Evolutionary conservation across 345 rosid genomes (phyloP).

Genomic region (Lagerstroemia speciosa): DNA sequence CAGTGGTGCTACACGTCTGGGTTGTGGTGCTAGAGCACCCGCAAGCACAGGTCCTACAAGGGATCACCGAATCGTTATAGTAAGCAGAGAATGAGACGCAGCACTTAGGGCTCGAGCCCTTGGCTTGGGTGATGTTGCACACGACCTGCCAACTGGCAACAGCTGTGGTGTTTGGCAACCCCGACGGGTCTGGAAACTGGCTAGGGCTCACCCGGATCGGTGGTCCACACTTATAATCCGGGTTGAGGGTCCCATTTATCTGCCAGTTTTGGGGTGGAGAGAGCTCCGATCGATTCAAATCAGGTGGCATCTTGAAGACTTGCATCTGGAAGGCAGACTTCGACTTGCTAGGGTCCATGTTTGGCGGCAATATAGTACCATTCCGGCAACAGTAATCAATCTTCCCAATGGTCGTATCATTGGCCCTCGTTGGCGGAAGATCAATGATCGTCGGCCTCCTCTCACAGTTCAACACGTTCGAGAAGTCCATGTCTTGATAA

Average conservation of each 20-base stretch:
- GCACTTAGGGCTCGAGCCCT: constrained; percentile 59
- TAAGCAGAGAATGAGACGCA: constrained; percentile 93
- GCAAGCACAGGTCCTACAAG: constrained; percentile 83
- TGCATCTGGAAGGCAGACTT: constrained; percentile 73
- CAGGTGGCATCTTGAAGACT: constrained; percentile 88
- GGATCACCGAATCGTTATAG: constrained; percentile 79
- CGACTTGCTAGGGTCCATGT: constrained; percentile 79
- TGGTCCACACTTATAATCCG: constrained; percentile 73
- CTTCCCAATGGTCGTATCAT: constrained; percentile 59
- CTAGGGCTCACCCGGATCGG: constrained; percentile 79
- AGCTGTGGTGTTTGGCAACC: constrained; percentile 51
- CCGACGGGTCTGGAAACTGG: constrained; percentile 60
- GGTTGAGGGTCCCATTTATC: constrained; percentile 73
- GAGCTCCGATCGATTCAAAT: constrained; percentile 59
- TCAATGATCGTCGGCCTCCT: constrained; percentile 77
- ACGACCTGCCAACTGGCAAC: constrained; percentile 95
- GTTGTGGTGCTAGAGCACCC: constrained; percentile 58
- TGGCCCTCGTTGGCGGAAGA: constrained; percentile 77
- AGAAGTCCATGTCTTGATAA: constrained; percentile 51
- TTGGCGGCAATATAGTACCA: constrained; percentile 72
- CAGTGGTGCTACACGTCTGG: constrained; percentile 52
- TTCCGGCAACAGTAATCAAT: constrained; percentile 79
- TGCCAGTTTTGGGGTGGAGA: constrained; percentile 79
- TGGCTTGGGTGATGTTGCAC: constrained; percentile 77
- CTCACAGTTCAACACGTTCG: constrained; percentile 68